These are phyloP conservation scores for Trametes sanguinea DNA, from an alignment of 768 basidiomycete species.

Conservation along the genomic window DNA sequence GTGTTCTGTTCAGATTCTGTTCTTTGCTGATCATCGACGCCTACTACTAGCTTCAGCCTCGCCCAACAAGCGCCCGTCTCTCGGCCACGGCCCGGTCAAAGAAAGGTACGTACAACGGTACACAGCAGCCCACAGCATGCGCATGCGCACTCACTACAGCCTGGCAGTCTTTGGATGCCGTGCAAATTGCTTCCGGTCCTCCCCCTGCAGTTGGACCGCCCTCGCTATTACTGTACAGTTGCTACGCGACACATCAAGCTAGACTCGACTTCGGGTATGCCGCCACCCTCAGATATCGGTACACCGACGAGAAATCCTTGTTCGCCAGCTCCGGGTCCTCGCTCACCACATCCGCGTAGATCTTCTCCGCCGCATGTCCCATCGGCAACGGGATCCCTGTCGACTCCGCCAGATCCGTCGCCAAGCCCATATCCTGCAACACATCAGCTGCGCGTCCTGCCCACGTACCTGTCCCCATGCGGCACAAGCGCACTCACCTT, in stretches of 20 bases:
- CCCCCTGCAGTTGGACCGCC: neutral
- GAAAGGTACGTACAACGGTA: too few relatives aligned
- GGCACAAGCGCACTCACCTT: constrained; percentile 50
- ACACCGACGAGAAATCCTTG: constrained; percentile 84
- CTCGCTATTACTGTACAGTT: neutral
- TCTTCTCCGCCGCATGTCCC: constrained; percentile 58
- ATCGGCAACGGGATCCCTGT: constrained; percentile 59
- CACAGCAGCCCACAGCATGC: too few relatives aligned
- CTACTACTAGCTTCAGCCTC: too few relatives aligned
- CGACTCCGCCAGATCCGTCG: constrained; percentile 58
- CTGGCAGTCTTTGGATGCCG: neutral
- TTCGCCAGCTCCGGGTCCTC: constrained; percentile 58
- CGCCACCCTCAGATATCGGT: constrained; percentile 53
- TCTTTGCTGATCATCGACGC: too few relatives aligned
- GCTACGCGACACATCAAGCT: neutral
- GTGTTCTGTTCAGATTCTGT: too few relatives aligned
- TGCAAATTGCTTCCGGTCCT: neutral
- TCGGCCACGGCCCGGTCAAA: too few relatives aligned
- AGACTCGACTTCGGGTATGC: constrained; percentile 20
- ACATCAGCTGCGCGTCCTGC: constrained; percentile 5
- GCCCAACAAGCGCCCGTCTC: too few relatives aligned
- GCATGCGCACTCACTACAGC: too few relatives aligned
- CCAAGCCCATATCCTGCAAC: constrained; percentile 80
- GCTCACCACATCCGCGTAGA: constrained; percentile 61
- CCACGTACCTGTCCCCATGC: neutral